Evolutionary conservation across 768 basidiomycete species (phyloP), one percentile per base, ranked within the genome.

Genomic region (Psilocybe sp.): DNA sequence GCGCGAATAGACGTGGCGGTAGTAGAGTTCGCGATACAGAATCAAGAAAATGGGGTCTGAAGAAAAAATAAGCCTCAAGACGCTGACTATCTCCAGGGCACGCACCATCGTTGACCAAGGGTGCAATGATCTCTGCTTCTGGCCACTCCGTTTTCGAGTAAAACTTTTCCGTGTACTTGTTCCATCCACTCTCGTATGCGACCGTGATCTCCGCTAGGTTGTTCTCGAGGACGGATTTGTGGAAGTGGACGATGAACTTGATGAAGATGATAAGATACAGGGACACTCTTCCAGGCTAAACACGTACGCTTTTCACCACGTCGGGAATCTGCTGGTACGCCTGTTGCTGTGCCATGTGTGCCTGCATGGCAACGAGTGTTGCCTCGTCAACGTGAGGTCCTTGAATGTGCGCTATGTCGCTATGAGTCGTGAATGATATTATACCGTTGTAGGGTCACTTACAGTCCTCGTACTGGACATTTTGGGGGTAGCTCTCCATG

Each of bases 141-240:
- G 96, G 96, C 96, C 96, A 98, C 66, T 99, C 96, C 2, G 84
- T 85, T 66, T 88, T 91, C 5, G 92, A 68, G 62, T 97, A 99
- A 74, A 88, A 94, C 73, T 95, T 94, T 74, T 97, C 92, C 0
- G 96, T 97, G 64, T 95, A 84, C 54, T 89, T 86, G 70, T 94
- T 96, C 95, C 95, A 99, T 5, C 94, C 94, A 44, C 87, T 92
- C 72, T 98, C 95, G 63, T 99, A 99, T 45, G 94, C 92, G 16
- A 87, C 77, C 4, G 90, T 92, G 57, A 99, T 96, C 60, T 94
- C 89, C 4, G 84, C 74, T 2, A 97, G 79, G 69, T 98, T 96
- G 66, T 95, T 93, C 39, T 92, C 84, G 44, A 89, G 74, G 33
- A 98, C 90, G 16, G 94, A 89, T 77, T 96, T 84, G 64, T 96